phyloP scores from a whole-genome alignment of 768 basidiomycete genomes.

The Leccinum disarticulatum region DNA sequence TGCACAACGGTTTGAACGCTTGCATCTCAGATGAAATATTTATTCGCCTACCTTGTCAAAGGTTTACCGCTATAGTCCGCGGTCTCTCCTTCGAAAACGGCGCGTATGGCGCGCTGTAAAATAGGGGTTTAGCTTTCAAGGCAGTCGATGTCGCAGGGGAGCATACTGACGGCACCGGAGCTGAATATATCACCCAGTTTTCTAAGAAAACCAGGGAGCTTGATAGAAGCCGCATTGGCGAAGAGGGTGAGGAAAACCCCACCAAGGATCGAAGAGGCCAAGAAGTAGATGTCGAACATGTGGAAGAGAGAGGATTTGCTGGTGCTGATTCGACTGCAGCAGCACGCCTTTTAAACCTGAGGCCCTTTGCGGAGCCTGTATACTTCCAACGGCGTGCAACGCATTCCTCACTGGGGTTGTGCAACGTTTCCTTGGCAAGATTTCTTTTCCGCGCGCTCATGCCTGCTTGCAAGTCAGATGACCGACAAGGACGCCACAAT shows the following conservation, averaged over 20 bases:
- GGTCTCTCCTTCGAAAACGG: not conserved
- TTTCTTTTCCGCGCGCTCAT: not conserved
- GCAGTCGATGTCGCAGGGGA: not conserved
- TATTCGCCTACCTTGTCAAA: constrained; percentile 15
- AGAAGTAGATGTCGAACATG: constrained; percentile 16
- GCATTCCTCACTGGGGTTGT: not conserved
- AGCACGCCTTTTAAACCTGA: constrained; percentile 4
- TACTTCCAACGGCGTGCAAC: not conserved
- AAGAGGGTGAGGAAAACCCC: constrained; percentile 17
- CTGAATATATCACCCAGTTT: constrained; percentile 5
- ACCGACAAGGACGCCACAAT: not conserved
- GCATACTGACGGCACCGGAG: constrained; percentile 9
- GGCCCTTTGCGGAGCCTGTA: not conserved
- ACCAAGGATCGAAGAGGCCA: constrained; percentile 15
- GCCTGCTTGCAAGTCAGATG: not conserved
- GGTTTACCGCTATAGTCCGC: constrained; percentile 12
- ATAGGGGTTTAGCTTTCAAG: not conserved
- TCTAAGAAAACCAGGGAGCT: constrained; percentile 8
- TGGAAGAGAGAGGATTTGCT: not conserved
- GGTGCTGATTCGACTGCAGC: not conserved
- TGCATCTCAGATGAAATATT: no score
- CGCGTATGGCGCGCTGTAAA: constrained; percentile 5
- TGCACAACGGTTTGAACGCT: not conserved
- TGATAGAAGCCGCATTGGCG: constrained; percentile 12
- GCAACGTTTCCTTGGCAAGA: not conserved